A percentile compares a stretch with the other conserved stretches of the same genome.
Conservation (phyloP, 768 basidiomycete genomes). For the Amanita jacksonii region DNA sequence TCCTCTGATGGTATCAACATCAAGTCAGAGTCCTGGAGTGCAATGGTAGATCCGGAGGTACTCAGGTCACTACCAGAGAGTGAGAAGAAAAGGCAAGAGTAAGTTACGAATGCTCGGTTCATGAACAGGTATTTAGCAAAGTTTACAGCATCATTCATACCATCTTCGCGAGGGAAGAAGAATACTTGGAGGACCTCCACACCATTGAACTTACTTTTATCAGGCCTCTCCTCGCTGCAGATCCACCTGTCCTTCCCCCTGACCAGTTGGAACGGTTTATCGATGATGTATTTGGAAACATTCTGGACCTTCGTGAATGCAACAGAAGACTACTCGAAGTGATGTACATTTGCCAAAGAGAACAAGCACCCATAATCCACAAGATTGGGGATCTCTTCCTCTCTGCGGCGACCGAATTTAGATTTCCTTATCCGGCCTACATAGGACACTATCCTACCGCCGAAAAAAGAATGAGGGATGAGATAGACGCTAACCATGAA, state of each 20-base stretch:
- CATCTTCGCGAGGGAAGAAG: conserved; percentile 82
- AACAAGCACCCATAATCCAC: conserved; percentile 75
- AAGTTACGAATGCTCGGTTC: neutral
- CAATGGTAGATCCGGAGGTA: conserved; percentile 32
- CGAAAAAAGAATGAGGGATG: conserved; percentile 80
- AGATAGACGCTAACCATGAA: conserved; percentile 72
- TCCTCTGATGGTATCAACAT: conserved; percentile 27
- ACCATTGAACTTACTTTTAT: conserved; percentile 64
- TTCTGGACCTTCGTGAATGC: conserved; percentile 73
- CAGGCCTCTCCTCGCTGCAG: conserved; percentile 35
- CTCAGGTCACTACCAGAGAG: conserved; percentile 49
- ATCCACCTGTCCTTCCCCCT: conserved; percentile 37
- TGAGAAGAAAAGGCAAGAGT: conserved; percentile 81
- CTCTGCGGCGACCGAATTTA: conserved; percentile 80
- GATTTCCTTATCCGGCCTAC: conserved; percentile 75
- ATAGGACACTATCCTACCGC: conserved; percentile 81
- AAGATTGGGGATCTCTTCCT: conserved; percentile 86
- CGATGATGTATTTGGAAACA: conserved; percentile 82
- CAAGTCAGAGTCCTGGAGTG: conserved; percentile 41
- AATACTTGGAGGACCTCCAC: conserved; percentile 83
- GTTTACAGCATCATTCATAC: conserved; percentile 66
- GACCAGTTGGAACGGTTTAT: conserved; percentile 74
- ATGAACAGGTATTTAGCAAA: neutral
- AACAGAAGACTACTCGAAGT: conserved; percentile 75
- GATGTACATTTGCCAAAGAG: conserved; percentile 77